Percentiles rank a stretch among this genome's conserved stretches.
These are phyloP conservation scores for Dactylellina cionopaga DNA, from an alignment of 2,329 filamentous ascomycete genomes.

Conservation along the genomic window DNA sequence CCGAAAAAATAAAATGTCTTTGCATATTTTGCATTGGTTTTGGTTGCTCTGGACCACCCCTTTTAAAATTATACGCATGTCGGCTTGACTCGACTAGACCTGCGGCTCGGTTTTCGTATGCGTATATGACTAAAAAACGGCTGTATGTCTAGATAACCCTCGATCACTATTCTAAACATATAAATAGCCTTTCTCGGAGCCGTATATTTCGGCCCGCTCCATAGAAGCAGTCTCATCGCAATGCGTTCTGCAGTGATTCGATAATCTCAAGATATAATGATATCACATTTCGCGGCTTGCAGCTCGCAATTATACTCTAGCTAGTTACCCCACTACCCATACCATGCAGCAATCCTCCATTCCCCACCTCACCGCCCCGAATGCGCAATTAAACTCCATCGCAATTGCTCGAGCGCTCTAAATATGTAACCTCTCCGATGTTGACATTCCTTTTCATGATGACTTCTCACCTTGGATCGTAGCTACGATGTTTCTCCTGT, in stretches of 20 bases:
- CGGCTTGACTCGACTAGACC: too few relatives aligned
- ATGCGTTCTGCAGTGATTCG: conserved; percentile 19
- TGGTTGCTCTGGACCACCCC: too few relatives aligned
- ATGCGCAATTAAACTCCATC: background rate
- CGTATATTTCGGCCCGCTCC: background rate
- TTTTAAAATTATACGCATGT: too few relatives aligned
- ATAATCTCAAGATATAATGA: conserved; percentile 14
- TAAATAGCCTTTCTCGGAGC: background rate
- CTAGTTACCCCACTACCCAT: conserved; percentile 21
- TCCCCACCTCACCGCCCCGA: conserved; percentile 27
- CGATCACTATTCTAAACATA: background rate
- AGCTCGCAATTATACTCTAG: background rate
- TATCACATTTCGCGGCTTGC: background rate
- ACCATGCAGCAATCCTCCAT: conserved; percentile 1
- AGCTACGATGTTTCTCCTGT: conserved; percentile 83
- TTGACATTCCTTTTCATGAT: too few relatives aligned
- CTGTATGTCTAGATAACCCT: background rate
- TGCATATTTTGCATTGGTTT: too few relatives aligned
- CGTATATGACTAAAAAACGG: too few relatives aligned
- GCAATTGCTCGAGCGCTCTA: too few relatives aligned
- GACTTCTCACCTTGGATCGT: conserved; percentile 88
- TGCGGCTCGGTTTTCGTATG: too few relatives aligned
- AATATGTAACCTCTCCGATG: too few relatives aligned
- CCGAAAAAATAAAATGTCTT: too few relatives aligned
- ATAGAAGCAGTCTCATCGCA: background rate